Evolutionary conservation across 768 basidiomycete genomes (phyloP), one percentile per base, ranked within the genome.

Genomic region (Rhodotorula graminis): DNA sequence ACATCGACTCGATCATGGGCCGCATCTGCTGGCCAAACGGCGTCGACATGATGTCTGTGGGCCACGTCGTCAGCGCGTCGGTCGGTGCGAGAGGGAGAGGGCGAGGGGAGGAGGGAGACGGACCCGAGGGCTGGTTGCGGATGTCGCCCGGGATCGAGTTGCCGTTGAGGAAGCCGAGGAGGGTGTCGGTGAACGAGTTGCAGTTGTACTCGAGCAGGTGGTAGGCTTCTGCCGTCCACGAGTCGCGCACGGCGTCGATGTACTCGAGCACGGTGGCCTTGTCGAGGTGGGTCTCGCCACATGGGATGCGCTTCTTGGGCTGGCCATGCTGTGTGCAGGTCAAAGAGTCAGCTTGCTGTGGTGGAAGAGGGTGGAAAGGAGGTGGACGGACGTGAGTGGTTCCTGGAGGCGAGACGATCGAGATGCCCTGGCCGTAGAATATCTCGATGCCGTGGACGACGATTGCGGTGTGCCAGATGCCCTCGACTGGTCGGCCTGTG

Each of bases 391-490:
- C 91, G 82, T 93, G 92, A 5, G 93, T 93, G 76, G 83, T 84
- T 23, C 93, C 93, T 0, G 94, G 93, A 1, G 77, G 75, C 0
- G 57, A 50, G 29, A 89, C 87, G 33, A 85, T 85, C 61, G 78
- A 82, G 69, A 97, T 93, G 4, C 94, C 94, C 76, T 88, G 90
- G 5, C 94, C 93, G 80, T 93, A 98, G 78, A 91, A 95, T 42
- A 91, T 82, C 79, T 98, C 94, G 77, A 88, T 88, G 4, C 87
- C 88, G 80, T 87, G 96, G 7, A 89, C 88, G 59, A 96, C 93
- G 31, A 97, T 85, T 25, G 91, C 92, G 0, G 94, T 95, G 81
- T 98, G 94, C 93, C 94, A 98, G 64, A 98, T 88, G 0, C 94
- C 94, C 73, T 96, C 92, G 64, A 96, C 90, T 80, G 93, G 91